These are phyloP conservation scores for Bryum argenteum DNA, from an alignment of 225 moss, liverwort and hornwort species.

Conservation along the genomic window DNA sequence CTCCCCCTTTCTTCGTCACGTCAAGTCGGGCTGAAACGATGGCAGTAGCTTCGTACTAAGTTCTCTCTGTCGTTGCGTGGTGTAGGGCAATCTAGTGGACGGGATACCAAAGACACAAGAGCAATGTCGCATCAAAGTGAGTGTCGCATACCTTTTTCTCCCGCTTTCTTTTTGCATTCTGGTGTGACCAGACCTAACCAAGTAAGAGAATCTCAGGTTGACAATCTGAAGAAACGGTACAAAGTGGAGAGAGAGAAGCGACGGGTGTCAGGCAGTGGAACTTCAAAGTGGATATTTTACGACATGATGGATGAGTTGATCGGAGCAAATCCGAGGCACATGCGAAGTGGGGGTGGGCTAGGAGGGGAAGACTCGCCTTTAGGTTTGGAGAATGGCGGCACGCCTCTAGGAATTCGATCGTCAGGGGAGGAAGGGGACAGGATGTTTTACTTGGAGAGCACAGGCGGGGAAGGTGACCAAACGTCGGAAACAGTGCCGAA, in stretches of 20 bases:
- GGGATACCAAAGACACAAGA: constrained; percentile 59
- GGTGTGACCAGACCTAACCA: neutral
- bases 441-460: constrained; percentile 42
- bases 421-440: constrained; percentile 59
- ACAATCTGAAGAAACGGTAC: constrained; percentile 61
- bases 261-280: constrained; percentile 44
- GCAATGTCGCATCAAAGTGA: constrained; percentile 57
- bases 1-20: neutral
- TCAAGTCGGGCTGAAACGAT: neutral
- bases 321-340: constrained; percentile 56
- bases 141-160: neutral
- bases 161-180: neutral
- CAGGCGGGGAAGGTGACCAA: constrained; percentile 55
- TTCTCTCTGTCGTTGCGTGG: neutral
- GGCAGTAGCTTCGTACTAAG: neutral
- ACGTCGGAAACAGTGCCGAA: constrained; percentile 63
- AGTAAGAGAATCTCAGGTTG: neutral
- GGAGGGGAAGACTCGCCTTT: constrained; percentile 55
- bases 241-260: constrained; percentile 68
- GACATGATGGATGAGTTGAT: constrained; percentile 70
- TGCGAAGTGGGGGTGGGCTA: constrained; percentile 47
- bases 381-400: constrained; percentile 42
- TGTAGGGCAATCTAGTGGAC: constrained; percentile 51
- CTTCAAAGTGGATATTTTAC: constrained; percentile 60
- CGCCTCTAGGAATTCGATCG: constrained; percentile 49